These are phyloP conservation scores for Thymus quinquecostatus DNA, from an alignment of 257 asterid genomes.

Conservation along the genomic window DNA sequence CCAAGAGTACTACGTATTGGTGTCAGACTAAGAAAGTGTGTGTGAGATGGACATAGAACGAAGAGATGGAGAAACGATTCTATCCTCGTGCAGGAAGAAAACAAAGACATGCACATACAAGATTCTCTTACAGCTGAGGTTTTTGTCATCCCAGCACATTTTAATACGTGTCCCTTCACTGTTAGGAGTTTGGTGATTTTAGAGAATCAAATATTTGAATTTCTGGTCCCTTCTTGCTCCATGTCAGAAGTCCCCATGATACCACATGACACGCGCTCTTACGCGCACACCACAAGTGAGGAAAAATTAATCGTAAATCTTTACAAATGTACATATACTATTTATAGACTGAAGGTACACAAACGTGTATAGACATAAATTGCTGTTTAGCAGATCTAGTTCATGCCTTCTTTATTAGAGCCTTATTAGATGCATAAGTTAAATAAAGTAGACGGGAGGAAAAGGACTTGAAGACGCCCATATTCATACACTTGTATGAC, in stretches of 20 bases:
- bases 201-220: slow-evolving; percentile 28
- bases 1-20: background rate
- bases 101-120: slow-evolving; percentile 2
- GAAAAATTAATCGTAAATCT: background rate
- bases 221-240: slow-evolving; percentile 26
- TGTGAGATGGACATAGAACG: background rate
- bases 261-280: background rate
- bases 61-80: background rate
- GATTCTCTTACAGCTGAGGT: slow-evolving; percentile 32
- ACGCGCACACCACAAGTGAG: background rate
- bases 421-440: background rate
- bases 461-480: slow-evolving; percentile 24
- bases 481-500: slow-evolving; percentile 19
- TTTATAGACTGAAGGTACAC: background rate
- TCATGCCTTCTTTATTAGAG: slow-evolving; percentile 1
- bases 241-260: slow-evolving; percentile 6
- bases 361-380: background rate
- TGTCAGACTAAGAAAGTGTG: too few relatives aligned
- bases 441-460: background rate
- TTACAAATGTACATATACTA: background rate
- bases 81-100: background rate
- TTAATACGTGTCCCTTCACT: slow-evolving; percentile 19
- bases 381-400: background rate
- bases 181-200: slow-evolving; percentile 1
- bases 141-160: slow-evolving; percentile 26